Evolutionary conservation across 345 rosid species (phyloP).

Genomic region (Eucalyptus tenuipes): DNA sequence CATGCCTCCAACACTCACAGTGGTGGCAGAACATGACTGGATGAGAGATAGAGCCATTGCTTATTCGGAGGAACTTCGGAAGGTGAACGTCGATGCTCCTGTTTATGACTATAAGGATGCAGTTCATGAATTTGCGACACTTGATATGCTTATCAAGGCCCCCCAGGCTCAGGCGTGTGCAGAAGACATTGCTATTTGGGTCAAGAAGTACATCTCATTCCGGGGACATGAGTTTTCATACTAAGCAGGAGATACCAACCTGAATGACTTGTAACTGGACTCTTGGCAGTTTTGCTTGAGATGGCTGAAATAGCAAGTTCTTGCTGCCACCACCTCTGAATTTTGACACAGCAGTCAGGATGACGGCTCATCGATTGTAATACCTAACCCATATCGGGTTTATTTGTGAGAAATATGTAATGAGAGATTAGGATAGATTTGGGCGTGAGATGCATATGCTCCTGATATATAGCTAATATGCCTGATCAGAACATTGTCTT

Average conservation of each 20-base stretch:
- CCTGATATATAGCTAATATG: neutral
- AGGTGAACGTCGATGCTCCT: conserved; percentile 83
- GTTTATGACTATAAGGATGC: conserved; percentile 91
- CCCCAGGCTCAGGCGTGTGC: conserved; percentile 93
- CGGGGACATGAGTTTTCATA: conserved; percentile 92
- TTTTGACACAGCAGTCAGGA: neutral
- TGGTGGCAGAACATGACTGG: conserved; percentile 95
- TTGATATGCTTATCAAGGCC: conserved; percentile 77
- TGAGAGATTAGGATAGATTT: neutral
- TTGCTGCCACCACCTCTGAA: neutral
- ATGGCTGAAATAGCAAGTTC: neutral
- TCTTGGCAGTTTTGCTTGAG: neutral
- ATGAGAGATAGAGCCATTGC: conserved; percentile 97
- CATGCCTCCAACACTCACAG: conserved; percentile 91
- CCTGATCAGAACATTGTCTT: neutral
- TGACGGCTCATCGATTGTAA: neutral
- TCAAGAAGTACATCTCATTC: conserved; percentile 73
- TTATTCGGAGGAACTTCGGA: conserved; percentile 78
- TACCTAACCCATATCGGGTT: neutral
- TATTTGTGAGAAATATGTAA: neutral
- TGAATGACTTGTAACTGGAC: neutral
- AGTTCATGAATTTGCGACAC: conserved; percentile 92
- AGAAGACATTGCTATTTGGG: conserved; percentile 89
- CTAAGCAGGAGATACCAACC: neutral
- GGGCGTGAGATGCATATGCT: neutral